Base-by-base conservation (phyloP, 768 basidiomycete species). In the Boletellus ananiceps region DNA sequence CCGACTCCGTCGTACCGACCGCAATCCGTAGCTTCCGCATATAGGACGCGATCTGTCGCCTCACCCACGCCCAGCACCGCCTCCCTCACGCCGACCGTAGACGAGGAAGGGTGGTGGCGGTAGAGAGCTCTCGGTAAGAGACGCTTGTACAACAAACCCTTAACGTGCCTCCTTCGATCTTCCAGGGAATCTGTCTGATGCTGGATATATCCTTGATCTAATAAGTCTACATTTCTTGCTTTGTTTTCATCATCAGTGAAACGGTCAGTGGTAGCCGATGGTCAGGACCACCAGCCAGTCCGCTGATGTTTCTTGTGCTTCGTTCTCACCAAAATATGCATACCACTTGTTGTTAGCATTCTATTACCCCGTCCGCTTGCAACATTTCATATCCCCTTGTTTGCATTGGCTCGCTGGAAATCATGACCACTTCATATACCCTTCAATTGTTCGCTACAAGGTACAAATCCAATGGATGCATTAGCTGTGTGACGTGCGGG, bases 51-150 rank as follows among this genome's bases (percentile, higher is more conserved):
- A 12, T 68, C 71, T 36, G 62, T 71, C 16, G 75, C 82, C 13
- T 92, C 89, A 2, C 90, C 90, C 8, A 83, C 89, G 23, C 83
- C 81, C 21, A 92, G 90, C 59, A 79, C 72, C 2, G 82, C 84
- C n/a, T 88, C 86, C 18, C 72, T 79, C 25, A 76, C 82, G 8
- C 86, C 84, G 7, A 89, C 86, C 1, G 72, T 80, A 50, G 80
- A 80, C 36, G 74, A 81, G 1, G 84, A 92, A 40, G 90, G 89
- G 32, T 93, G 89, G 90, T 92, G 82, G 79, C 70, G 72, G 58
- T 88, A 65, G 38, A 13, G 36, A 42, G 18, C 23, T 13, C 35
- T 44, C 19, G 16, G 35, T 37, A 40, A 38, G 43, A 53, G n/a
- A 29, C n/a, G 15, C 13, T 16, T 55, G 51, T 56, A 55, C 13